Base-by-base conservation (phyloP, 1,284 basidiomycete species). In the Ustilago esculenta region DNA sequence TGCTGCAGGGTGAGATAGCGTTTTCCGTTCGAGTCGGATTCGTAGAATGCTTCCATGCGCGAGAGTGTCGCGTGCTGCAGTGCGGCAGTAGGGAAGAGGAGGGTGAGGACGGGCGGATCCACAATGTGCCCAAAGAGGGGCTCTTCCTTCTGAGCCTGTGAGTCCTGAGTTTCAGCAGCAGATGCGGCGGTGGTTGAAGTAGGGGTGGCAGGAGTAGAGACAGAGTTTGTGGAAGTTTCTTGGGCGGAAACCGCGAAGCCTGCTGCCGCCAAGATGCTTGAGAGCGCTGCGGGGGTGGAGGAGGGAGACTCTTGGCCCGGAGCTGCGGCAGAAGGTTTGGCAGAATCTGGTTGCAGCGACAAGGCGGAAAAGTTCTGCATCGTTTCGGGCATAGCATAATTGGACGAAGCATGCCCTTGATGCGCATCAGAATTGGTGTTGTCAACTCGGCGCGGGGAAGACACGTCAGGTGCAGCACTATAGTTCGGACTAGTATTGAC, bases 21-120 rank as follows among this genome's bases (percentile, higher is more conserved):
- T 18, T 58, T 58, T 2, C 50, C 45, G 42, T 51, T 47, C 1
- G 49, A 41, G 15, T 68, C 50, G 27, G 74, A 73, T 45, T 80
- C 78, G 55, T 80, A 80, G 39, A 77, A 80, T 0, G 74, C 65
- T 54, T 80, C 78, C 37, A 79, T 59, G 14, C 78, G 72, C 2
- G 77, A 66, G 5, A 80, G 66, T 6, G 76, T 71, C 11, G 69
- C 63, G 42, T 77, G 74, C 33, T 80, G 78, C 14, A 70, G 30
- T 3, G 42, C 50, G 12, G 60, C 58, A 2, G 61, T 61, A 7
- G 66, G 58, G 54, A 79, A 80, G 45, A 77, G 49, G 12, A 80
- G 69, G n/a, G 75, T 76, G 17, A 79, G 47, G 8, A 80, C 50
- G 25, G 73, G 73, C 4, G 66, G 18, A 3, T 53, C 50, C 18